A percentile compares a stretch with the other conserved stretches of the same genome.
Evolutionary conservation across 1,284 basidiomycete genomes (phyloP).

Genomic region (Ustilago loliicola): DNA sequence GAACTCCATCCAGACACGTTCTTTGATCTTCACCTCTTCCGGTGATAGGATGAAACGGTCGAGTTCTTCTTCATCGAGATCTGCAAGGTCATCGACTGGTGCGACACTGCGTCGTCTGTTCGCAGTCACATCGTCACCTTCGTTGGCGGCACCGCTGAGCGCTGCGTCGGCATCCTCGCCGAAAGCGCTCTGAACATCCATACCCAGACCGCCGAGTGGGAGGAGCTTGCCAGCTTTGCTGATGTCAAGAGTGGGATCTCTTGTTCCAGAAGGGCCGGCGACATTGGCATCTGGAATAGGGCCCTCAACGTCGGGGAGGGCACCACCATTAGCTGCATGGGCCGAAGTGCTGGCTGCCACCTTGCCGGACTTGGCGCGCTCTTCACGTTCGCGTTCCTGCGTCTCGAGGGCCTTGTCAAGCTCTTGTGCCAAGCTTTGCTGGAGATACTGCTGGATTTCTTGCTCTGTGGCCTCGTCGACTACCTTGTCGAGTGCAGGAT

Average conservation of each 20-base stretch:
- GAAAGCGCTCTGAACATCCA: constrained; percentile 49
- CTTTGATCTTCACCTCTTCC: constrained; percentile 89
- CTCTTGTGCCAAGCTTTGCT: constrained; percentile 56
- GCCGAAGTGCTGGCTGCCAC: constrained; percentile 2
- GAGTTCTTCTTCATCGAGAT: constrained; percentile 90
- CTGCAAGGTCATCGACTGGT: constrained; percentile 55
- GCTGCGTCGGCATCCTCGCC: constrained; percentile 20
- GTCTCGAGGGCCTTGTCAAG: constrained; percentile 57
- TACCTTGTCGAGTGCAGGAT: constrained; percentile 57
- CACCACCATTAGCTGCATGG: not conserved
- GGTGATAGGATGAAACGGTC: constrained; percentile 84
- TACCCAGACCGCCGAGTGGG: constrained; percentile 56
- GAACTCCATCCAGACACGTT: constrained; percentile 95
- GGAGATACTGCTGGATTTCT: constrained; percentile 60
- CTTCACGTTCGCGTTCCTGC: constrained; percentile 54
- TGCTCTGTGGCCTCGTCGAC: constrained; percentile 63
- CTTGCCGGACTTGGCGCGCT: constrained; percentile 52
- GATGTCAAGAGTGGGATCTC: constrained; percentile 39
- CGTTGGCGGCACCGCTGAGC: constrained; percentile 19
- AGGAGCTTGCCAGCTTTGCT: constrained; percentile 48
- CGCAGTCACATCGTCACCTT: constrained; percentile 26
- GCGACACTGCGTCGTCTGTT: constrained; percentile 19
- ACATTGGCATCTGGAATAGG: constrained; percentile 1
- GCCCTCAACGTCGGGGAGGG: not conserved
- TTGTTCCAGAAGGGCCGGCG: constrained; percentile 24